Conservation (phyloP, 495 filamentous ascomycete species). For the Astrothelium macrocarpum region DNA sequence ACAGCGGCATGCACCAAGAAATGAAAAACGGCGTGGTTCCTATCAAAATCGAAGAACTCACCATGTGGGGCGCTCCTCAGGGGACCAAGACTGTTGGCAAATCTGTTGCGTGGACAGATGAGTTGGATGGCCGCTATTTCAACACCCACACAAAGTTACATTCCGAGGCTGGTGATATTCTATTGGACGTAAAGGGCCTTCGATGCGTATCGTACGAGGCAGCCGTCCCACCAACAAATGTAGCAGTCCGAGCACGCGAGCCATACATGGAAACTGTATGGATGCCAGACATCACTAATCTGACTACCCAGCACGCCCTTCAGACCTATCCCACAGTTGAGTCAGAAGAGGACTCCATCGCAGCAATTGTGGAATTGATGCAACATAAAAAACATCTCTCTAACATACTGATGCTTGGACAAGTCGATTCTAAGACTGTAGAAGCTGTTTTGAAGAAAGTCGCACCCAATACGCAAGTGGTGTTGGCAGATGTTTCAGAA, state of each 20-base stretch:
- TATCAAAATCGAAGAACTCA: slow-evolving; percentile 7
- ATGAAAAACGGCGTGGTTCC: slow-evolving; percentile 10
- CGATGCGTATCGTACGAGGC: background rate
- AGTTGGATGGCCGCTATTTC: slow-evolving; percentile 8
- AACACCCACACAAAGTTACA: slow-evolving; percentile 7
- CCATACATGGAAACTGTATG: background rate
- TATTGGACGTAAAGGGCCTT: slow-evolving; percentile 1
- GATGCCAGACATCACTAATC: background rate
- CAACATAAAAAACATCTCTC: background rate
- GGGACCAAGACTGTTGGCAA: background rate
- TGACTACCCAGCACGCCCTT: background rate
- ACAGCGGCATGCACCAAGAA: slow-evolving; percentile 4
- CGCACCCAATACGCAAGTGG: background rate
- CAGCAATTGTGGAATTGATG: background rate
- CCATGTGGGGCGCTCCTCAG: background rate
- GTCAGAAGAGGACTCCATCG: background rate
- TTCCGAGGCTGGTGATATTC: background rate
- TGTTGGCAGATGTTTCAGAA: background rate
- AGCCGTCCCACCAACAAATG: background rate
- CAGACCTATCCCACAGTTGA: background rate
- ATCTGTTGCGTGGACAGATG: slow-evolving; percentile 7
- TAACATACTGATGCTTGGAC: background rate
- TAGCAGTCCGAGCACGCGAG: background rate
- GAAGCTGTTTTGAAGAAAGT: background rate
- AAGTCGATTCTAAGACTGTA: background rate